Conservation (phyloP, 75 land plant species). For the Cunninghamia lanceolata region DNA sequence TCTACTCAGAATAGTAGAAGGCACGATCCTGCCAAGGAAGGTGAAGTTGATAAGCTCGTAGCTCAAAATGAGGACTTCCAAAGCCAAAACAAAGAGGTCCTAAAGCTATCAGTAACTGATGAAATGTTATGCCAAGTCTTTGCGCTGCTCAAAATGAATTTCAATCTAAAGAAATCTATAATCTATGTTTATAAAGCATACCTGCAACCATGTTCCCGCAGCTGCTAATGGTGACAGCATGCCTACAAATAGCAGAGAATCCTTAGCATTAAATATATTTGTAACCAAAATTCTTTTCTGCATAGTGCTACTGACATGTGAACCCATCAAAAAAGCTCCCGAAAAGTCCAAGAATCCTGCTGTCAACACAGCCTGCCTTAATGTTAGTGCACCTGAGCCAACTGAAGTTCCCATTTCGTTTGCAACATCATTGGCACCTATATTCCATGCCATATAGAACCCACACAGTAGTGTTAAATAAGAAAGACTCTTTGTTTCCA, state of each 20-base stretch:
- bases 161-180: no score
- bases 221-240: constrained; percentile 87
- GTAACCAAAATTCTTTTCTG: constrained; percentile 89
- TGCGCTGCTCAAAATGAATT: no score
- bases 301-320: constrained; percentile 97
- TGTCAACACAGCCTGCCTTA: constrained; percentile 84
- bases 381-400: constrained; percentile 86
- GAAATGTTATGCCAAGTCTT: no score
- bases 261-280: constrained; percentile 69
- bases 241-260: constrained; percentile 78
- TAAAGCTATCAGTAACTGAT: no score
- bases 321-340: constrained; percentile 92
- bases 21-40: no score
- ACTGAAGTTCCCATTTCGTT: no score
- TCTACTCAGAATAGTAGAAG: no score
- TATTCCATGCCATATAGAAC: no score
- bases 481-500: constrained; percentile 57
- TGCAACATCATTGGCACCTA: no score
- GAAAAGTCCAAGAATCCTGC: constrained; percentile 86
- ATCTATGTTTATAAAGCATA: constrained; percentile 8
- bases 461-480: constrained; percentile 83
- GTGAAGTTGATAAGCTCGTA: no score
- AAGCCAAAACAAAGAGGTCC: no score
- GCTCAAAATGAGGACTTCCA: no score
- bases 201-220: constrained; percentile 98